Evolutionary conservation across 2,329 filamentous ascomycete genomes (phyloP).

Genomic region (Keithomyces neogunnii): DNA sequence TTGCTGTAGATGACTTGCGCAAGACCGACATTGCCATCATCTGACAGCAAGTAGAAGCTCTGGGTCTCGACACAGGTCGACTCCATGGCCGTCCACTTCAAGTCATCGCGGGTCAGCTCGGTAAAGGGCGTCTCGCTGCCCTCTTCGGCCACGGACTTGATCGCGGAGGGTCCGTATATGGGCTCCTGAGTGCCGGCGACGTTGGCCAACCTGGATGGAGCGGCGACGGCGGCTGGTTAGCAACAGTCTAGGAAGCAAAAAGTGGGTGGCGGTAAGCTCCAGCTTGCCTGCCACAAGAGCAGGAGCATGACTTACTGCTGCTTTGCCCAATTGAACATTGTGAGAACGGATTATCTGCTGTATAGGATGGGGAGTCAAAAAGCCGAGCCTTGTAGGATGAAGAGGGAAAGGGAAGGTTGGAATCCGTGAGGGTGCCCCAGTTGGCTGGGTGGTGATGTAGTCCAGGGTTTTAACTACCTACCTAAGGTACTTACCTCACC

Average conservation of each 20-base stretch:
- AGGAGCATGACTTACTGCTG: slow-evolving; percentile 57
- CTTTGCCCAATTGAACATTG: slow-evolving; percentile 92
- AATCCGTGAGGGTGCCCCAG: background rate
- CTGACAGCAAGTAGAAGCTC: slow-evolving; percentile 81
- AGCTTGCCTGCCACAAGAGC: slow-evolving; percentile 1
- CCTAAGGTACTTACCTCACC: background rate
- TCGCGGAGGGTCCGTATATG: slow-evolving; percentile 83
- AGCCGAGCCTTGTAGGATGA: background rate
- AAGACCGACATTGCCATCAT: slow-evolving; percentile 68
- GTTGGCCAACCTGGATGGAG: slow-evolving; percentile 49
- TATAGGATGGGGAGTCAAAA: no score
- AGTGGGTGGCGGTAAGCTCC: background rate
- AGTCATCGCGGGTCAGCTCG: slow-evolving; percentile 65
- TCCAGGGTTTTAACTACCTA: no score
- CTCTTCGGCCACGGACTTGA: slow-evolving; percentile 78
- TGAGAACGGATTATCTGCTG: slow-evolving; percentile 15
- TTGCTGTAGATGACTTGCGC: slow-evolving; percentile 97
- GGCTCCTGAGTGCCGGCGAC: slow-evolving; percentile 95
- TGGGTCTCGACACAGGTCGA: slow-evolving; percentile 91
- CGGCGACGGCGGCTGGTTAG: slow-evolving; percentile 5
- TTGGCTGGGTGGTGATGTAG: background rate
- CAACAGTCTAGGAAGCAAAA: background rate
- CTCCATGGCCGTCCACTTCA: slow-evolving; percentile 76
- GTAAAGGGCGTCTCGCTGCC: slow-evolving; percentile 70
- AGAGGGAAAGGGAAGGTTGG: background rate